Evolutionary conservation across 495 filamentous ascomycete genomes (phyloP).

Genomic region (Podospora bellae-mahoneyi): DNA sequence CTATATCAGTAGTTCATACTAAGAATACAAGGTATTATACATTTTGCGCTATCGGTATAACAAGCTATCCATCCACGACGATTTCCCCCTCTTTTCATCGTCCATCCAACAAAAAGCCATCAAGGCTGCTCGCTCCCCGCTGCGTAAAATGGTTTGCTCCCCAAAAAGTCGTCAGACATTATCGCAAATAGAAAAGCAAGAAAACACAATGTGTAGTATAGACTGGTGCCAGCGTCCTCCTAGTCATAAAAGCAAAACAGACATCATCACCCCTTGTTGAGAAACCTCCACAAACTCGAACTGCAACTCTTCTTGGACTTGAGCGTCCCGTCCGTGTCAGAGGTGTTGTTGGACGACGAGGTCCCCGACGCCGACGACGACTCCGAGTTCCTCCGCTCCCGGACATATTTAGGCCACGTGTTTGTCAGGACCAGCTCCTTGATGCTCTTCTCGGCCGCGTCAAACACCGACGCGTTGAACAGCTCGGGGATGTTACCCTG

Average conservation of each 20-base stretch:
- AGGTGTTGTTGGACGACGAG: background rate
- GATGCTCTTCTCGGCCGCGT: constrained; percentile 57
- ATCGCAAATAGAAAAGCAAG: background rate
- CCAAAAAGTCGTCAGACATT: background rate
- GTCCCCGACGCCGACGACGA: background rate
- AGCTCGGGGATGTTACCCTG: constrained; percentile 43
- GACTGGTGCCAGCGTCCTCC: background rate
- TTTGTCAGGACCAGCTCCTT: constrained; percentile 68
- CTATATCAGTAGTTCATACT: too few relatives aligned
- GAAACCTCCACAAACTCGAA: background rate
- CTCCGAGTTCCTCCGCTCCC: constrained; percentile 25
- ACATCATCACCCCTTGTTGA: background rate
- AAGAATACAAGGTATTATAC: background rate
- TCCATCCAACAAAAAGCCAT: background rate
- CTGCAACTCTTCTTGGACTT: background rate
- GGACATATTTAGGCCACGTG: constrained; percentile 66
- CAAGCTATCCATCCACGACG: background rate
- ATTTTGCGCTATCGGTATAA: background rate
- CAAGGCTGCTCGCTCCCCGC: background rate
- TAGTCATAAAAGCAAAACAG: background rate
- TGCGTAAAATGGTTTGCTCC: background rate
- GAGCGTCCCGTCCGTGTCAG: background rate
- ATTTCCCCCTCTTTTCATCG: background rate
- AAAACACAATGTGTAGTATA: background rate
- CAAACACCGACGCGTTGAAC: constrained; percentile 55